Conservation (phyloP, 1,139 yeast species). For the Candida pseudoviswanathii region DNA sequence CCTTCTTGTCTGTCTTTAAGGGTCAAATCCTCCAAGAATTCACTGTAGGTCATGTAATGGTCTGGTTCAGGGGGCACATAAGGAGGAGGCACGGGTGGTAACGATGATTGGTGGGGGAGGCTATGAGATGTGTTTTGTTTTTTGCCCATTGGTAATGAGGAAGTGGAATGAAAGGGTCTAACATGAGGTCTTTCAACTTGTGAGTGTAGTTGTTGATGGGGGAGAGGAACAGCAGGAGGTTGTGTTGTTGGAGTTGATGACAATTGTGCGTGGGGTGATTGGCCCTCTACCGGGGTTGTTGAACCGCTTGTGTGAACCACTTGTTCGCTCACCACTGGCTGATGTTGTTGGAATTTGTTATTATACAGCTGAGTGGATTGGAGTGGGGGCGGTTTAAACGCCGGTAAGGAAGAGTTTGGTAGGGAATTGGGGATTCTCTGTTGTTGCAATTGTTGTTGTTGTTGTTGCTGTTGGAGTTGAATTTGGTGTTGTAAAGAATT, state of each 20-base stretch:
- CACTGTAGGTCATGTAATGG: constrained; percentile 48
- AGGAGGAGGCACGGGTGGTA: constrained; percentile 8
- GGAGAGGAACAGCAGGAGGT: no score
- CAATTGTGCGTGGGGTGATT: constrained; percentile 1
- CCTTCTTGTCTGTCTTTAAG: constrained; percentile 21
- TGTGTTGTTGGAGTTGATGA: neutral
- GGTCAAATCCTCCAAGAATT: constrained; percentile 38
- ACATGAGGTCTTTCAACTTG: constrained; percentile 4
- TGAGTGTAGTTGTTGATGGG: neutral
- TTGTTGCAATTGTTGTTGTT: constrained; percentile 11
- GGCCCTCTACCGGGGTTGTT: constrained; percentile 8
- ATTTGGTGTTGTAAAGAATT: constrained; percentile 2
- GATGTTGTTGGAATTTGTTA: constrained; percentile 7
- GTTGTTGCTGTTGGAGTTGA: constrained; percentile 11
- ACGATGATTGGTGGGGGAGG: constrained; percentile 6
- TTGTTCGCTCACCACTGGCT: constrained; percentile 8
- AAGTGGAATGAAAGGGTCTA: constrained; percentile 2
- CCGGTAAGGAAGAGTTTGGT: constrained; percentile 10
- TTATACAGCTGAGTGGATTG: constrained; percentile 7
- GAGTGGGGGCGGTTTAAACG: constrained; percentile 2
- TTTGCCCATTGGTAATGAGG: constrained; percentile 5
- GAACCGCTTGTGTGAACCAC: constrained; percentile 11
- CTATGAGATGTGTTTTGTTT: neutral
- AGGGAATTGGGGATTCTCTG: constrained; percentile 16
- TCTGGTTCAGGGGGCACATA: constrained; percentile 35